A percentile compares a stretch with the other conserved stretches of the same genome.
Evolutionary conservation across 345 rosid species (phyloP).

Genomic region (Salix arbutifolia): DNA sequence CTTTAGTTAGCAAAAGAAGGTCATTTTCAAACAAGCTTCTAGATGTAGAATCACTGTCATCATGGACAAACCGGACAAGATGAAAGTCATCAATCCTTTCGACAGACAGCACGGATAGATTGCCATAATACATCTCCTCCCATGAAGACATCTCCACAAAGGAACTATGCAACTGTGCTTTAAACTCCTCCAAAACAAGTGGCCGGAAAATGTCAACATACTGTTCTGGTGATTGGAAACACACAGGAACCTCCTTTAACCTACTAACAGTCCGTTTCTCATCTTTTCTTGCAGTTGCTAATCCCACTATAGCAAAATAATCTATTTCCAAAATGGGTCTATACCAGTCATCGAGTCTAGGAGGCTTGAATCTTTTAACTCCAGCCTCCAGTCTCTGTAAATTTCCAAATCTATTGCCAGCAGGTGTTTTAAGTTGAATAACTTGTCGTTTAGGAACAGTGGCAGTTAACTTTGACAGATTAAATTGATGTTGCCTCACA

Average conservation of each 20-base stretch:
- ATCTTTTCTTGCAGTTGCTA: conserved; percentile 43
- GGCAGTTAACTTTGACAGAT: conserved; percentile 43
- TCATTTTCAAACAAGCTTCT: conserved; percentile 82
- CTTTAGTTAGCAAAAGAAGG: conserved; percentile 85
- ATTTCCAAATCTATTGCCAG: conserved; percentile 49
- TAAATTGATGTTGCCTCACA: conserved; percentile 32
- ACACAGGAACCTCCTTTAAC: conserved; percentile 81
- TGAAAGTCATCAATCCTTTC: conserved; percentile 96
- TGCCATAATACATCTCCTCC: conserved; percentile 75
- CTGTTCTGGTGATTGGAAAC: conserved; percentile 75
- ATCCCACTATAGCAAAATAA: conserved; percentile 72
- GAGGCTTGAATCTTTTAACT: conserved; percentile 78
- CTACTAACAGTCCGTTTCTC: conserved; percentile 35
- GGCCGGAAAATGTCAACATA: conserved; percentile 84
- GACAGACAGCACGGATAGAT: conserved; percentile 75
- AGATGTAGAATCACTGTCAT: conserved; percentile 49
- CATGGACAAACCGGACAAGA: conserved; percentile 88
- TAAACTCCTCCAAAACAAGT: conserved; percentile 90
- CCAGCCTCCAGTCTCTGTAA: conserved; percentile 48
- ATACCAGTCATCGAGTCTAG: conserved; percentile 92
- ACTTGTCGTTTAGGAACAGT: conserved; percentile 77
- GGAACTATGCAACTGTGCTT: conserved; percentile 82
- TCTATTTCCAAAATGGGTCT: conserved; percentile 77
- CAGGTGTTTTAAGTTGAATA: conserved; percentile 77
- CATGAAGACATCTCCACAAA: conserved; percentile 75